Conservation (phyloP, 2,329 filamentous ascomycete genomes). For the Nemania abortiva region DNA sequence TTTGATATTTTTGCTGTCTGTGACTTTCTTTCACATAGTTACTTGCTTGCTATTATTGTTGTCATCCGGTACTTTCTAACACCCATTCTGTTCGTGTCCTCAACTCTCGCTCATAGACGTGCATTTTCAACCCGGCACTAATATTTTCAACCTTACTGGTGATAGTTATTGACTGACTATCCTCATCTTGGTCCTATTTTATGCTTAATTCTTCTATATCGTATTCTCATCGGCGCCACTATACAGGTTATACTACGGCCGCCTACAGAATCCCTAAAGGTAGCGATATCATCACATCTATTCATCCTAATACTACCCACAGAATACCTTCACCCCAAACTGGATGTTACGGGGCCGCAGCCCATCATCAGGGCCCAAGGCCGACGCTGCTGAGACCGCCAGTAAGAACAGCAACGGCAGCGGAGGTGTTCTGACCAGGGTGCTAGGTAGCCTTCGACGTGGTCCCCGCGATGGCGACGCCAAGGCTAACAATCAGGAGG, state of each 20-base stretch:
- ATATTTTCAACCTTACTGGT: not conserved
- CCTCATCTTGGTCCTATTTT: not conserved
- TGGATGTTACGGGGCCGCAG: constrained; percentile 27
- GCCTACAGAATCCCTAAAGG: not conserved
- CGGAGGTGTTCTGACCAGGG: constrained; percentile 25
- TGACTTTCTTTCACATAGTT: constrained; percentile 7
- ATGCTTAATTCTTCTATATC: not conserved
- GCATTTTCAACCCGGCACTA: not conserved
- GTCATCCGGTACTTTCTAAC: not conserved
- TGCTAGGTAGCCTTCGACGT: constrained; percentile 27
- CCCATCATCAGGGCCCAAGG: constrained; percentile 8
- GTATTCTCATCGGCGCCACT: constrained; percentile 8
- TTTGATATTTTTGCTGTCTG: not conserved
- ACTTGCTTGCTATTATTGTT: not conserved
- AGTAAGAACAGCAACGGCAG: constrained; percentile 12
- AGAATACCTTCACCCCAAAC: not conserved
- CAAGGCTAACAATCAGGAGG: constrained; percentile 16
- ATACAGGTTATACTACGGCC: constrained; percentile 27
- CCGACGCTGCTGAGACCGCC: constrained; percentile 7
- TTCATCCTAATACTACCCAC: not conserved
- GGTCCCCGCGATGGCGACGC: constrained; percentile 1
- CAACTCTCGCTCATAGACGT: not conserved
- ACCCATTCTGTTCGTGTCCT: not conserved
- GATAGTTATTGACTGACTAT: not conserved
- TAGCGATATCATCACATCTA: not conserved